Percentiles rank a stretch among this genome's conserved stretches.
Conservation (phyloP, 345 rosid genomes). For the Citrus australasica region DNA sequence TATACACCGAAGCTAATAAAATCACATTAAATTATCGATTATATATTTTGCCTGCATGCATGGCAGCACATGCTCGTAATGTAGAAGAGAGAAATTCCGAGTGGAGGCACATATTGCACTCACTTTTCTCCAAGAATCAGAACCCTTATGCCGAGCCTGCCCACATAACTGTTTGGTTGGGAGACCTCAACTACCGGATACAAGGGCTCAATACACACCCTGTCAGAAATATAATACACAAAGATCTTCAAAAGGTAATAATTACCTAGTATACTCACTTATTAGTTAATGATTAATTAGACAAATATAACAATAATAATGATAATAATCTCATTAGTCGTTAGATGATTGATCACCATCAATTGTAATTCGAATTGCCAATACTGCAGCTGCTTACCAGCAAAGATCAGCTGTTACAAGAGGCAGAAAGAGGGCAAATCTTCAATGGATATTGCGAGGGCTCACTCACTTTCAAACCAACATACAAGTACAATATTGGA, state of each 20-base stretch:
- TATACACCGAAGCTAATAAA: too few species aligned
- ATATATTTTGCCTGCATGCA: too few species aligned
- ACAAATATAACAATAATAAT: not conserved
- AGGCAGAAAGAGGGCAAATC: conserved; percentile 64
- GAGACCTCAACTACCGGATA: conserved; percentile 71
- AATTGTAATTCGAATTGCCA: not conserved
- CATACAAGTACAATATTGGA: conserved; percentile 57
- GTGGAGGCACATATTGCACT: conserved; percentile 42
- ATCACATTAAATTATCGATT: too few species aligned
- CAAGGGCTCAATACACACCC: conserved; percentile 47
- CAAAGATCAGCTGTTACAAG: conserved; percentile 67
- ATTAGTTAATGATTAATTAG: not conserved
- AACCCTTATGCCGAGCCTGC: conserved; percentile 35
- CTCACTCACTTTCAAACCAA: conserved; percentile 57
- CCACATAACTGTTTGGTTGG: conserved; percentile 60
- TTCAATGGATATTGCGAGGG: conserved; percentile 64
- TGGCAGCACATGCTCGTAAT: conserved; percentile 45
- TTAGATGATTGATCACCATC: not conserved
- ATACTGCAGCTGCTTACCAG: conserved; percentile 44
- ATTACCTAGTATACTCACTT: too few species aligned
- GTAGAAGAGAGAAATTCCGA: conserved; percentile 45
- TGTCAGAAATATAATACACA: conserved; percentile 46
- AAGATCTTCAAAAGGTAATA: conserved; percentile 48
- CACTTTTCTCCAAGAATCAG: conserved; percentile 39
- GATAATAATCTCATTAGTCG: too few species aligned